A percentile compares a stretch with the other conserved stretches of the same genome.
These are phyloP conservation scores for Aspergillus carbonarius DNA, from an alignment of 2,329 filamentous ascomycete genomes.

Conservation along the genomic window DNA sequence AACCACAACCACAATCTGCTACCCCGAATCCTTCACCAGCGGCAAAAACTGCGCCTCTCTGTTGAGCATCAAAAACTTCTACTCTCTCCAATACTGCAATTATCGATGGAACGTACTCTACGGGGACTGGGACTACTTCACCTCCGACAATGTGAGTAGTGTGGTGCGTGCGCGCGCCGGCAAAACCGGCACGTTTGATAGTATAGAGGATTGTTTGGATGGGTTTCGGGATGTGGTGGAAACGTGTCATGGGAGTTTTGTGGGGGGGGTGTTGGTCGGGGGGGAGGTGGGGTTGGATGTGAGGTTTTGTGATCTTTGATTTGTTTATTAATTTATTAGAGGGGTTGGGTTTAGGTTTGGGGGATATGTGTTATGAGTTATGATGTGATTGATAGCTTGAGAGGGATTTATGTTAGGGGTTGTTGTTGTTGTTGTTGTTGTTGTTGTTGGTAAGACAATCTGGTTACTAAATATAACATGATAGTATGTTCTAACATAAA, in stretches of 20 bases:
- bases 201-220: conserved; percentile 1
- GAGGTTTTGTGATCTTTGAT: not conserved
- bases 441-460: too few relatives aligned
- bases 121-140: conserved; percentile 3
- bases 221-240: not conserved
- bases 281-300: not conserved
- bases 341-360: not conserved
- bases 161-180: not conserved
- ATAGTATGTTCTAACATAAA: too few relatives aligned
- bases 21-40: not conserved
- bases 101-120: conserved; percentile 4
- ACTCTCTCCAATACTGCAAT: not conserved
- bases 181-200: not conserved
- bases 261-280: not conserved
- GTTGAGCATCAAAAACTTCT: conserved; percentile 1
- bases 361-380: not conserved
- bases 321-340: too few relatives aligned
- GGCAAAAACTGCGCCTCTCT: not conserved
- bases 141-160: not conserved
- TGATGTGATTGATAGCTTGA: not conserved
- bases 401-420: too few relatives aligned
- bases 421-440: too few relatives aligned
- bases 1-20: not conserved
- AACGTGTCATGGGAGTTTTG: not conserved
- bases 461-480: too few relatives aligned